Base-by-base conservation (phyloP, 2,329 filamentous ascomycete species). In the Diaporthe amygdali region DNA sequence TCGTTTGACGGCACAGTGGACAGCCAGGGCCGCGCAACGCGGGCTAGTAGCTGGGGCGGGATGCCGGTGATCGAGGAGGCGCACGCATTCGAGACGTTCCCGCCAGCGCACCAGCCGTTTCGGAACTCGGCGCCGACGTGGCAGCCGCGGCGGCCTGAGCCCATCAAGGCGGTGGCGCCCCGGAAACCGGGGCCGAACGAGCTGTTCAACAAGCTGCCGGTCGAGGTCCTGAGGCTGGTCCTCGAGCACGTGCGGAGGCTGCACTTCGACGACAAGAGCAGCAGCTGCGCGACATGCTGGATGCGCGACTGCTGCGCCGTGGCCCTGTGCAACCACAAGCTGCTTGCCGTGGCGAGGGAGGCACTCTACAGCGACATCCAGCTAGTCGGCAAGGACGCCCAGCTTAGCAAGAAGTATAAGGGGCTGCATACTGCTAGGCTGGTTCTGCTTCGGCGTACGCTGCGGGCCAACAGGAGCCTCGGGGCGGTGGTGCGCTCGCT, bases 211-310 rank as follows among this genome's bases (percentile, higher is more conserved):
- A 83, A 82, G 25, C 75, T 92, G 20, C 89, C 90, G 0, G 84
- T 85, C n/a, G 89, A 91, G 76, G 87, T 92, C 2, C 78, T 92
- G 55, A 83, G 86, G 66, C 79, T 89, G 41, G 87, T 91, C n/a
- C 76, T 91, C 41, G 83, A 83, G 47, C 84, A 87, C 68, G 79
- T 92, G 22, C 87, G 84, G 76, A 80, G 82, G 46, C 77, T 84
- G 17, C 90, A 92, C 76, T 76, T 91, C 15, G 79, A 78, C 8
- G 76, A 79, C 17, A 80, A 80, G 3, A 87, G 84, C 30, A 79
- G 80, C 41, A 90, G 88, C 78, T 92, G 90, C 76, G 85, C 89
- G 20, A 91, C 90, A 22, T 92, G 90, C 78, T 91, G 88, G 87
- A 90, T 90, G 88, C 84, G 90, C 61, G 89, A 92, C 75, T 79